Evolutionary conservation across 805 yeast genomes (phyloP).

Genomic region (Barnettozyma sucrosica): DNA sequence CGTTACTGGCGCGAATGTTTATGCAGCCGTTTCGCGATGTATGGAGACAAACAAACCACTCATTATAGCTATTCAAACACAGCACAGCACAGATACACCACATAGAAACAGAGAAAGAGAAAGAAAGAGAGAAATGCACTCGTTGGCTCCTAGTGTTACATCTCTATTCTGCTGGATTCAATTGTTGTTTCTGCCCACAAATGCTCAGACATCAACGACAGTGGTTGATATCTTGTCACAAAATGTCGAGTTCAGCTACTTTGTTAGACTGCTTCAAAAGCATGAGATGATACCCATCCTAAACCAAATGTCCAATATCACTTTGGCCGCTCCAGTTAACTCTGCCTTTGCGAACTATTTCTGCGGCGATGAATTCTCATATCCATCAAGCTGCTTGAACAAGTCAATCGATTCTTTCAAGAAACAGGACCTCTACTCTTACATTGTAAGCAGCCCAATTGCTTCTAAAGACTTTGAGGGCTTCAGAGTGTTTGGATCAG

Average conservation of each 20-base stretch:
- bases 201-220: conserved; percentile 28
- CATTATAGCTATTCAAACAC: not conserved
- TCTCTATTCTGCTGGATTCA: not conserved
- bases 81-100: not conserved
- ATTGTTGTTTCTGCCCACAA: not conserved
- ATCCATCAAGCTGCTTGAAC: not conserved
- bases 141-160: not conserved
- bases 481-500: conserved; percentile 11
- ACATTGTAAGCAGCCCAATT: conserved; percentile 14
- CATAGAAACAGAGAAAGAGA: too few species aligned
- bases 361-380: not conserved
- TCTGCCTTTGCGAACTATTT: conserved; percentile 51
- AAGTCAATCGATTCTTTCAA: conserved; percentile 4
- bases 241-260: conserved; percentile 60
- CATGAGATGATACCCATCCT: conserved; percentile 57
- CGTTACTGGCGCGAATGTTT: not conserved
- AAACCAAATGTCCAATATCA: conserved; percentile 54
- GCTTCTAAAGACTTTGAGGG: conserved; percentile 12
- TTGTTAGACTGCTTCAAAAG: conserved; percentile 55
- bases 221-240: conserved; percentile 67
- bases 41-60: not conserved
- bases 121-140: not conserved
- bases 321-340: conserved; percentile 77
- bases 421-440: conserved; percentile 9
- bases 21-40: not conserved